Percentiles rank a stretch among this genome's conserved stretches.
phyloP scores from a whole-genome alignment of 2,329 filamentous ascomycete genomes.

The Fusarium annulatum region DNA sequence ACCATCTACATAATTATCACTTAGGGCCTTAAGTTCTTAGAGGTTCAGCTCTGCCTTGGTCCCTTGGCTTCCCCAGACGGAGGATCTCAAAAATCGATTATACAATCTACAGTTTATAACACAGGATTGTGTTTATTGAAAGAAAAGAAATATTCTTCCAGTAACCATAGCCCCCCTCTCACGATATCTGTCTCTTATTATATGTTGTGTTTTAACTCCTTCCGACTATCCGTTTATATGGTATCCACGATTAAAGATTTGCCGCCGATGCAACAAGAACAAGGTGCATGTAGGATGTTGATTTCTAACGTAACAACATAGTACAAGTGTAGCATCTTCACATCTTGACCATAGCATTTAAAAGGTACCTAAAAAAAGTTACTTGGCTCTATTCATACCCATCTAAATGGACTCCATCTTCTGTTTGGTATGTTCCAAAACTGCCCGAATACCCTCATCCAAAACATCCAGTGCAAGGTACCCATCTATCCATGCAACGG shows the following conservation, averaged over 20 bases:
- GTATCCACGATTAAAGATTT: background rate
- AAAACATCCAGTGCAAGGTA: constrained; percentile 61
- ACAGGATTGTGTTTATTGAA: background rate
- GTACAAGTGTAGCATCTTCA: too few species aligned
- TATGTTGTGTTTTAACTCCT: background rate
- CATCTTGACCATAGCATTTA: too few species aligned
- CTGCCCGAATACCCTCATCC: constrained; percentile 66
- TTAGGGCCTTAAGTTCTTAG: background rate
- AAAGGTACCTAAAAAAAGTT: background rate
- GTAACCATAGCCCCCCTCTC: background rate
- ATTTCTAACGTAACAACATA: background rate
- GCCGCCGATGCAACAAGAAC: background rate
- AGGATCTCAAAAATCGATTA: background rate
- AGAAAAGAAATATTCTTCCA: background rate
- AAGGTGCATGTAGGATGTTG: background rate
- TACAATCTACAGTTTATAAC: background rate
- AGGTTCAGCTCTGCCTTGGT: background rate
- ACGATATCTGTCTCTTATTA: background rate
- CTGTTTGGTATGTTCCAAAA: constrained; percentile 64
- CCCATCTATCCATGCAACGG: constrained; percentile 64
- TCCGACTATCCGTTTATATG: background rate
- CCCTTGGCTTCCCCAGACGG: background rate
- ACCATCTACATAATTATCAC: background rate
- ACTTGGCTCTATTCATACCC: constrained; percentile 2
- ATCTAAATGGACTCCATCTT: constrained; percentile 39